These are phyloP conservation scores for Wallacemonas collosoma DNA, from an alignment of 208 protist genomes.

Conservation along the genomic window DNA sequence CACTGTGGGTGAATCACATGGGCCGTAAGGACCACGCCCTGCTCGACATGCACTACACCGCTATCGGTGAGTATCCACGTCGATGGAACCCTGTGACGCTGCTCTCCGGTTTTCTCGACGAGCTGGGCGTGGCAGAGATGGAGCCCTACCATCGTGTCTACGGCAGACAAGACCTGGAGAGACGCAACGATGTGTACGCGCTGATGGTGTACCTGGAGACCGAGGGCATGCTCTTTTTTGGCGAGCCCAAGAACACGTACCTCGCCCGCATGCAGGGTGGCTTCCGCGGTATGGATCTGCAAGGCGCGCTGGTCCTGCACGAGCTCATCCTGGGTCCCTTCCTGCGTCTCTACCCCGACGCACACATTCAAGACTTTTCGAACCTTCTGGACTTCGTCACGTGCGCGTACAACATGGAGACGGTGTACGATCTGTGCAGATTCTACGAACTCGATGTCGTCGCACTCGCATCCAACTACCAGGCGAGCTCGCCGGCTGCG, in stretches of 20 bases:
- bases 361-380: slow-evolving; percentile 89
- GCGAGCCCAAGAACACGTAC: slow-evolving; percentile 73
- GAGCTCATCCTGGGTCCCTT: slow-evolving; percentile 80
- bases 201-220: slow-evolving; percentile 77
- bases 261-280: slow-evolving; percentile 82
- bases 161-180: slow-evolving; percentile 47
- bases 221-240: slow-evolving; percentile 88
- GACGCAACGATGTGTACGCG: slow-evolving; percentile 76
- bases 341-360: slow-evolving; percentile 85
- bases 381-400: slow-evolving; percentile 90
- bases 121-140: slow-evolving; percentile 53
- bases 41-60: slow-evolving; percentile 89
- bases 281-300: slow-evolving; percentile 81
- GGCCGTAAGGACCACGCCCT: slow-evolving; percentile 90
- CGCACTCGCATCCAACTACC: slow-evolving; percentile 67
- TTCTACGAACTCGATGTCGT: slow-evolving; percentile 87
- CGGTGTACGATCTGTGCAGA: slow-evolving; percentile 88
- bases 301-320: slow-evolving; percentile 88
- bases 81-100: slow-evolving; percentile 84
- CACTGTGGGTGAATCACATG: slow-evolving; percentile 86
- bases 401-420: slow-evolving; percentile 93
- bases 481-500: slow-evolving; percentile 79
- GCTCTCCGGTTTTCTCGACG: slow-evolving; percentile 47
- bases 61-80: slow-evolving; percentile 69
- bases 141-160: slow-evolving; percentile 60